These are phyloP conservation scores for Blyttiomyces sp. DNA, from an alignment of 371 early-diverging fungal genomes.

Conservation along the genomic window DNA sequence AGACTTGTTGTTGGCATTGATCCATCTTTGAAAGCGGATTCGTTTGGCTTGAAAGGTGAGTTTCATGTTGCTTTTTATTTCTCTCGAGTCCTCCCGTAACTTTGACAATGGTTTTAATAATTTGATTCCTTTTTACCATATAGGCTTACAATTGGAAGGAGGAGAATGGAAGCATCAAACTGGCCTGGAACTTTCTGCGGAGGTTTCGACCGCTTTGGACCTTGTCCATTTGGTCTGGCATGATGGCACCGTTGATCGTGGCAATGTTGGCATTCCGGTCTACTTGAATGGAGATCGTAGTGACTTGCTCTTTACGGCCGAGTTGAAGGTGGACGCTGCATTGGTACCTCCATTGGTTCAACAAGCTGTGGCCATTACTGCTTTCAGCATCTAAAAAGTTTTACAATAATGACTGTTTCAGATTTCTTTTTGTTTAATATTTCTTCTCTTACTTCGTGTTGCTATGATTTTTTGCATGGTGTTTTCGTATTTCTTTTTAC, in stretches of 20 bases:
- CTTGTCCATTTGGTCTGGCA: slow-evolving; percentile 25
- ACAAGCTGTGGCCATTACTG: slow-evolving; percentile 70
- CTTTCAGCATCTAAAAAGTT: no score
- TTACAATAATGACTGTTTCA: no score
- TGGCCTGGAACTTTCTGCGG: slow-evolving; percentile 54
- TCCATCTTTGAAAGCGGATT: background rate
- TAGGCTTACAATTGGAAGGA: slow-evolving; percentile 65
- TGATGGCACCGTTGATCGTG: slow-evolving; percentile 1
- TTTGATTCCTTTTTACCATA: no score
- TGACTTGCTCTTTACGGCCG: slow-evolving; percentile 70
- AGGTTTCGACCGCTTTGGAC: slow-evolving; percentile 53
- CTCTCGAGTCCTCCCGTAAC: slow-evolving; percentile 13
- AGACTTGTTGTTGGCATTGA: slow-evolving; percentile 18
- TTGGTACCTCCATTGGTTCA: slow-evolving; percentile 45
- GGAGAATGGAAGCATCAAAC: slow-evolving; percentile 53
- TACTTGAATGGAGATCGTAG: slow-evolving; percentile 80
- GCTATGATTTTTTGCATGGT: no score
- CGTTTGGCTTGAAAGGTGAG: slow-evolving; percentile 11
- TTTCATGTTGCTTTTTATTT: slow-evolving; percentile 44
- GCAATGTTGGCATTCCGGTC: slow-evolving; percentile 59
- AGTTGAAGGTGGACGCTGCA: slow-evolving; percentile 28
- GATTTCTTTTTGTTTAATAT: no score
- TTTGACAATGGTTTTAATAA: no score
- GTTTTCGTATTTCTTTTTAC: no score
- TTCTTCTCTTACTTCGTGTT: no score